phyloP scores from a whole-genome alignment of 352 stramenopile genomes.

The Peronospora farinosa region DNA sequence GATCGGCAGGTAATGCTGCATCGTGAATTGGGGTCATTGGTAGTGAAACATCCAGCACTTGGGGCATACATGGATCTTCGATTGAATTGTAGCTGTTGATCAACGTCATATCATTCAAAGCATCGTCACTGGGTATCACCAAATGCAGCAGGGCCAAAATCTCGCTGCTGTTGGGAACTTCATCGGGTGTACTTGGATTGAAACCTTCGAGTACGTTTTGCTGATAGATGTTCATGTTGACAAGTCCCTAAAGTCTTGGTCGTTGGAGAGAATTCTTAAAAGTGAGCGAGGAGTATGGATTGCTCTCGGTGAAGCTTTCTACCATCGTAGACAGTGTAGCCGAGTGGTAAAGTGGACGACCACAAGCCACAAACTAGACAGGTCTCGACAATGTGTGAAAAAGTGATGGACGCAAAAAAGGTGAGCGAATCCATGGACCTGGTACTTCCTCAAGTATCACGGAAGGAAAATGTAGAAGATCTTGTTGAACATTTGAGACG shows the following conservation, averaged over 20 bases:
- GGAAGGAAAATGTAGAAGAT: neutral
- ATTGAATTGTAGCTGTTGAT: constrained; percentile 4
- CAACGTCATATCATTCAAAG: constrained; percentile 3
- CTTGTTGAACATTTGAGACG: neutral
- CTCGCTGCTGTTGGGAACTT: constrained; percentile 9
- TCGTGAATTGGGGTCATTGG: neutral
- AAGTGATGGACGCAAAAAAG: constrained; percentile 17
- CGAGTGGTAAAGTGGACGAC: neutral
- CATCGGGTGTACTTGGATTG: neutral
- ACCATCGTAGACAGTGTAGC: neutral
- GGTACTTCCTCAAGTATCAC: neutral
- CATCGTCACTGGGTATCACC: constrained; percentile 16
- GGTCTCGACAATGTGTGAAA: constrained; percentile 13
- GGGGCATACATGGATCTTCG: constrained; percentile 1
- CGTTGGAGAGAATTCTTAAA: constrained; percentile 21
- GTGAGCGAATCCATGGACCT: constrained; percentile 7
- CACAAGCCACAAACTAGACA: constrained; percentile 10
- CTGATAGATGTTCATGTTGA: constrained; percentile 18
- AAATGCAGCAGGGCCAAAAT: constrained; percentile 20
- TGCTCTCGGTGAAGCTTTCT: constrained; percentile 3
- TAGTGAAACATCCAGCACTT: neutral
- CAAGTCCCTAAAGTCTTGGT: constrained; percentile 8
- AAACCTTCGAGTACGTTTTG: constrained; percentile 2
- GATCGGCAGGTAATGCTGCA: neutral
- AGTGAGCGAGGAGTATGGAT: constrained; percentile 17